Base-by-base conservation (phyloP, 2,329 filamentous ascomycete species). In the Mariannaea sp. region DNA sequence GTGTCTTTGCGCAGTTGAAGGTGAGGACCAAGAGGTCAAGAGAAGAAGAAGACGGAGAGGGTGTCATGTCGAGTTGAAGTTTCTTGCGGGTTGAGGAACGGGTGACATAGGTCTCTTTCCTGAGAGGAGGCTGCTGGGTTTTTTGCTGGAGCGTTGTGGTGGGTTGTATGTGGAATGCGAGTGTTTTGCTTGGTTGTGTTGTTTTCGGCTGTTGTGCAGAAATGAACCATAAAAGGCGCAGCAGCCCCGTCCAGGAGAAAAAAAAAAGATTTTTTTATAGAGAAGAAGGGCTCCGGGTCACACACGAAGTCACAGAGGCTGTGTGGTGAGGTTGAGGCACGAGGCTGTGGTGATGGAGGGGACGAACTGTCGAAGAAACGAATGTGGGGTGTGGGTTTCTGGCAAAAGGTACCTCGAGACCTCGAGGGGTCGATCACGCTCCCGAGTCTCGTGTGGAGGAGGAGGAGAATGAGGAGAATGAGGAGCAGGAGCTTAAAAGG, bases 1-100 rank as follows among this genome's bases (percentile, higher is more conserved):
- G 73, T 48, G 80, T 80, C 62, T 90, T 89, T 26, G 82, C 93
- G 67, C 90, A 95, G 70, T 97, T 97, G 77, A 94, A 96, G 9
- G 92, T 96, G 48, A 96, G 73, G 58, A 96, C 81, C 65, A 96
- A 87, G 50, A 92, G 74, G 65, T 87, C 84, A 49, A 95, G 77
- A 32, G 79, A 74, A 35, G 80, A 77, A 43, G 79, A 73, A 38
- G 79, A 77, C 44, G 71, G 65, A 56, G 51, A 58, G 55, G 36
- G 19, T 13, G 19, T 19, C 36, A 39, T 39, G 38, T 29, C 40
- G 32, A 54, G 40, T 26, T 27, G 43, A 29, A 16, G 49, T 19
- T 24, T 30, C 17, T 46, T 30, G 45, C 14, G 33, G 9, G 32
- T 41, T 22, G 39, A 24, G 27, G 26, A 43, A 14, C 8, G 10